Evolutionary conservation across 2,329 filamentous ascomycete genomes (phyloP), one percentile per base, ranked within the genome.

Genomic region (Colletotrichum ledebouriae): DNA sequence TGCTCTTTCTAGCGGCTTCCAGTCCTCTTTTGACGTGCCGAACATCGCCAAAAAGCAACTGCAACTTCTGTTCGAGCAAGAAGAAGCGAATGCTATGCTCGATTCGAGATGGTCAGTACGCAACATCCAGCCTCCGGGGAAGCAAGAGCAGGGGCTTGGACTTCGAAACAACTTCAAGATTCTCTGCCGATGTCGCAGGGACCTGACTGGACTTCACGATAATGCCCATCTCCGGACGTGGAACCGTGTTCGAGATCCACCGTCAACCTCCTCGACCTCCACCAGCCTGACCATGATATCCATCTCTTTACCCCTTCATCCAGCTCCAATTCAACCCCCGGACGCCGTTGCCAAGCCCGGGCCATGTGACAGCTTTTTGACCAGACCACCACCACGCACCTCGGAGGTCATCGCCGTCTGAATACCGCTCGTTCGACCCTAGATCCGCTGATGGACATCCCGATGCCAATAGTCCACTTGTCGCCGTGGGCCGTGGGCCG

Each of bases 301-400:
- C 41, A 22, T 49, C 53, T 56, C 22, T 33, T 33, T 33, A 25
- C 13, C 53, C 59, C 53, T 63, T 64, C 55, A 44, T 34, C 57
- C 61, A 13, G 50, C 52, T 42, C 33, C 41, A 53, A 20, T 10
- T n/a, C 55, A 39, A 65, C 29, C 50, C 59, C 59, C 59, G 17
- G 65, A 17, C 37, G 39, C 65, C 65, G 60, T 55, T 58, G 60
- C 65, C 60, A 68, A 65, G 47, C 12, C 47, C 61, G 46, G 65
- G 61, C 39, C 20, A 34, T 64, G 47, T 60, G 61, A 49, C 41
- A 55, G 29, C 25, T 41, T 59, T 60, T 46, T 49, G 41, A 22
- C 12, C 4, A 39, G 39, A 34, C 29, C 49, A 17, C 41, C 17
- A 59, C 44, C 25, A 6, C 20, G 12, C n/a, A 22, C 41, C 37